Evolutionary conservation across 257 asterid genomes (phyloP), one percentile per base, ranked within the genome.

Genomic region (Nicotiana benthamiana): DNA sequence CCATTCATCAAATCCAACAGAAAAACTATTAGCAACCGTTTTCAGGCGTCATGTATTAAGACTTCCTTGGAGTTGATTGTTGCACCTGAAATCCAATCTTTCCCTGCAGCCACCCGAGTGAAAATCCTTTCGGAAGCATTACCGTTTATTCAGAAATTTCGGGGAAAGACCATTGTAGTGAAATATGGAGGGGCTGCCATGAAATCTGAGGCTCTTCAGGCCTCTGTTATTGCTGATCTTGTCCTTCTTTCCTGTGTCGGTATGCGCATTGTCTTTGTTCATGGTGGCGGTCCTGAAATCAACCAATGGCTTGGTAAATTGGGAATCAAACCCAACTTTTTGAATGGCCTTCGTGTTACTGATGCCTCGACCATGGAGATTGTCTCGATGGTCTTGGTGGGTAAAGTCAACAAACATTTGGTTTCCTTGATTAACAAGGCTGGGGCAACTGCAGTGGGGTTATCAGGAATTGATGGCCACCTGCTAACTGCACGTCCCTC

Each of bases 121-220:
- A 82, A 88, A 83, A 92, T 90, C 80, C 86, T 93, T 28, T 90
- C 98, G 1, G 97, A 93, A 84, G 98, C 96, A 17, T 79, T 92
- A 32, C 97, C 96, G 66, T 93, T 90, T 52, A 93, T 93, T 79
- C 97, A 93, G 32, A 92, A 83, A 84, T 92, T 93, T 77, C 91
- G 90, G 15, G 94, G 96, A 61, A 93, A 93, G 88, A 93, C 97
- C 13, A 86, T 93, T 64, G 97, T 93, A 0, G 98, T 93, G 6
- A 93, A 93, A 84, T 93, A 92, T 63, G 98, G 98, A 51, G 98
- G 98, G 22, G 98, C 98, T 4, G 97, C 95, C 1, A 93, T 90
- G 97, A 92, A 89, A 78, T 88, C 94, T 2, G 93, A 93, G 89
- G 93, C 88, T 46, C 95, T 91, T 80, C 94, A 90, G 80, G 94